Base-by-base conservation (phyloP, 768 basidiomycete species). In the Mrakia hoshinonis region DNA sequence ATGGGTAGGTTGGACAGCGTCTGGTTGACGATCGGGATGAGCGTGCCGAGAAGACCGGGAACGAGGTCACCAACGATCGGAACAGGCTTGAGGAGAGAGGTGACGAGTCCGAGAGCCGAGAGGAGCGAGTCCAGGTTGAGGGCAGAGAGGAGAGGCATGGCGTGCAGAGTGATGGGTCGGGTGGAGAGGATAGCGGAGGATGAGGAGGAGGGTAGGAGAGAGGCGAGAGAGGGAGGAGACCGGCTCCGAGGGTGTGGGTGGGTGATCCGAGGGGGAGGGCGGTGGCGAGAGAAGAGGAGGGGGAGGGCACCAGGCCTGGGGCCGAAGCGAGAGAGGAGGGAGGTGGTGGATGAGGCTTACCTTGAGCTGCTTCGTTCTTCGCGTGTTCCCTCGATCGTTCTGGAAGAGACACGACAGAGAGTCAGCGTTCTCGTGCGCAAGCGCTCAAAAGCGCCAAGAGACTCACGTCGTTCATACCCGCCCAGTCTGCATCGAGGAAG, bases 91-190 rank as follows among this genome's bases (percentile, higher is more conserved):
- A 67, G 46, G 67, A 67, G 36, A 20, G 67, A 67, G 31, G 67
- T 39, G 34, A 67, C 67, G 22, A 67, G 54, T 9, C 51, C 51
- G 6, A 67, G 34, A 18, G 67, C 67, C 10, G 51, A 54, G 34
- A 54, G 67, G 34, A 67, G 51, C 22, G 67, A 54, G 1, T 36
- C 39, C 3, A 67, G 54, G 36, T 52, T 54, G 36, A 67, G 54
- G 39, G 67, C 49, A 18, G 67, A 67, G 34, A 52, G 54, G 34
- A 67, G 67, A n/a, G 51, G 49, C 67, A 67, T 67, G n/a, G n/a
- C n/a, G n/a, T n/a, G n/a, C n/a, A n/a, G n/a, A n/a, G n/a, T n/a
- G n/a, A n/a, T n/a, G n/a, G n/a, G n/a, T n/a, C n/a, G n/a, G n/a
- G n/a, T n/a, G n/a, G n/a, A n/a, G n/a, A n/a, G n/a, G n/a, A n/a